Base-by-base conservation (phyloP, 805 yeast genomes). In the Lipomyces chichibuensis region DNA sequence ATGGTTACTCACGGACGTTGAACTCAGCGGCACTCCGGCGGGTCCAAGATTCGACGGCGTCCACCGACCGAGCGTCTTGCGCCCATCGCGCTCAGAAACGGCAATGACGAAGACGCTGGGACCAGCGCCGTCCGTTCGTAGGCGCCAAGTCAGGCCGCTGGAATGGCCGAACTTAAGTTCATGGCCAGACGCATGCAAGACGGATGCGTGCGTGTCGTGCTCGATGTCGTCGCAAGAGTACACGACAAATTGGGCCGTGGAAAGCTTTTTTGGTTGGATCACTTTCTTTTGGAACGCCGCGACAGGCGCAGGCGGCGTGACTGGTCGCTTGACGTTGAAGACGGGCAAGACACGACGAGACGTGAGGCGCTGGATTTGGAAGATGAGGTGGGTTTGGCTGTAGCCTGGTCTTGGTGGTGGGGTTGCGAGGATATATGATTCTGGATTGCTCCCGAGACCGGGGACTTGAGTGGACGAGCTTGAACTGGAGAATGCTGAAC, bases 181-280 rank as follows among this genome's bases (percentile, higher is more conserved):
- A n/a, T 52, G 55, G 33, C 29, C 55, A 17, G n/a, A 23, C 55
- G 55, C 55, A 8, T 52, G 55, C 55, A 52, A 52, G n/a, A 52
- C 23, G n/a, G 55, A 25, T 25, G 55, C 2, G 23, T 52, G 55
- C 7, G 33, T 52, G 55, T 52, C 55, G n/a, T 52, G 55, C 27
- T 52, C 55, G 33, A 52, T 52, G 55, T 52, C 55, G 33, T 52
- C 55, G 55, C 29, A 52, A 5, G 27, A 5, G 55, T 52, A 29
- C 32, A 52, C 55, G 55, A 87, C 80, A 63, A 86, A 86, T 0
- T 91, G 85, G 25, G 87, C 85, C 71, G 86, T 90, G 0, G 97
- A 87, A 46, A 85, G 79, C 67, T 83, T 84, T 13, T 86, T 84
- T 63, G 94, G 83, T 75, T 90, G 92, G 2, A 86, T 81, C 8